phyloP scores from a whole-genome alignment of 2,329 filamentous ascomycete genomes.

The Fusarium buharicum region DNA sequence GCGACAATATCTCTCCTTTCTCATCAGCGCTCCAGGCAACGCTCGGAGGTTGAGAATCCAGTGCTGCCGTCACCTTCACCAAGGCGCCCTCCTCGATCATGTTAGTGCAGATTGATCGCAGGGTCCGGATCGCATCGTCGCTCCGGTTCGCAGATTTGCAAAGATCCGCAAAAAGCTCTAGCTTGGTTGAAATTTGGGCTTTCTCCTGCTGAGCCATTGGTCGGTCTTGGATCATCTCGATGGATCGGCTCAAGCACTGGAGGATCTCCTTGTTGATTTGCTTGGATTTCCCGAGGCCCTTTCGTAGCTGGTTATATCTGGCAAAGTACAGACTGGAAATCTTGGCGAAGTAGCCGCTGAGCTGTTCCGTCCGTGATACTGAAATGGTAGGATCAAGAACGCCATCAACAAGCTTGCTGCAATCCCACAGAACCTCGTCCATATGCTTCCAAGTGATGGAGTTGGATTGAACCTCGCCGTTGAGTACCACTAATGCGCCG shows the following conservation, averaged over 20 bases:
- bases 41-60: conserved; percentile 61
- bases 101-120: conserved; percentile 69
- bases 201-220: conserved; percentile 65
- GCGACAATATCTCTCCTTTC: conserved; percentile 64
- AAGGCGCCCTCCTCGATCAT: conserved; percentile 69
- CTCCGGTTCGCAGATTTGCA: conserved; percentile 63
- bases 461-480: conserved; percentile 60
- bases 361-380: conserved; percentile 46
- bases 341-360: conserved; percentile 67
- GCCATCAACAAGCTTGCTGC: conserved; percentile 63
- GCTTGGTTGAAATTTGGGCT: conserved; percentile 70
- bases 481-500: conserved; percentile 67
- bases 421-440: conserved; percentile 68
- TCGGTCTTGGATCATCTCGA: conserved; percentile 69
- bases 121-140: conserved; percentile 67
- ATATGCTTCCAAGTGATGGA: conserved; percentile 63
- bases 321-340: conserved; percentile 78
- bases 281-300: conserved; percentile 53
- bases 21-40: conserved; percentile 64
- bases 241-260: conserved; percentile 69
- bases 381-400: conserved; percentile 56
- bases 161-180: conserved; percentile 73
- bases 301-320: conserved; percentile 64
- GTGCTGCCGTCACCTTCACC: conserved; percentile 60
- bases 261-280: conserved; percentile 57